These are phyloP conservation scores for Talaromyces wortmannii DNA, from an alignment of 495 filamentous ascomycete genomes.

Conservation along the genomic window DNA sequence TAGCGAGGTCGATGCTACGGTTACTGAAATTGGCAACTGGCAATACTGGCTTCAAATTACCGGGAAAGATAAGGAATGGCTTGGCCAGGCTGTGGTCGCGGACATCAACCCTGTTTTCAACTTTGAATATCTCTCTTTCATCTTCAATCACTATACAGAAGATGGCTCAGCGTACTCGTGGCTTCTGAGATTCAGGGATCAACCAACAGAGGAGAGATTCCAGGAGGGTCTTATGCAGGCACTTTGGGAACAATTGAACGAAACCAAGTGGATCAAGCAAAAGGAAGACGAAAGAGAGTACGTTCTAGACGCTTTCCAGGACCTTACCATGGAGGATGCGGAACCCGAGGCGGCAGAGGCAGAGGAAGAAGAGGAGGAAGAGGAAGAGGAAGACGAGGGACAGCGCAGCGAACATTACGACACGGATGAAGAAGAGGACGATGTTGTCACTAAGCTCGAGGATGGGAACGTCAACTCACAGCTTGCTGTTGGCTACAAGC, in stretches of 20 bases:
- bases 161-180: slow-evolving; percentile 93
- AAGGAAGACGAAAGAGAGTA: slow-evolving; percentile 93
- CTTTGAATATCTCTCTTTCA: slow-evolving; percentile 95
- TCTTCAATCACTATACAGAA: slow-evolving; percentile 91
- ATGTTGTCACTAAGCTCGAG: slow-evolving; percentile 60
- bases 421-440: slow-evolving; percentile 84
- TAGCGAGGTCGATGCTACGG: slow-evolving; percentile 61
- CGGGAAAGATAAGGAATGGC: slow-evolving; percentile 73
- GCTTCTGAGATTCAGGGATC: slow-evolving; percentile 87
- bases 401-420: slow-evolving; percentile 78
- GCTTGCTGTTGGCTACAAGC: slow-evolving; percentile 96
- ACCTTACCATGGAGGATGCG: slow-evolving; percentile 84
- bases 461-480: slow-evolving; percentile 91
- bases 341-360: slow-evolving; percentile 51
- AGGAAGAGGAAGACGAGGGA: slow-evolving; percentile 54
- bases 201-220: slow-evolving; percentile 72
- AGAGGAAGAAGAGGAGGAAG: slow-evolving; percentile 56
- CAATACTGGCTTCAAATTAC: slow-evolving; percentile 92
- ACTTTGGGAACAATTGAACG: slow-evolving; percentile 93
- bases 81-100: slow-evolving; percentile 75
- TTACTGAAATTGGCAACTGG: slow-evolving; percentile 86
- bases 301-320: slow-evolving; percentile 91
- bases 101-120: slow-evolving; percentile 99
- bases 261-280: slow-evolving; percentile 87
- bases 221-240: slow-evolving; percentile 93